phyloP scores from a whole-genome alignment of 495 filamentous ascomycete genomes.

The Hypoxylon fuscum region DNA sequence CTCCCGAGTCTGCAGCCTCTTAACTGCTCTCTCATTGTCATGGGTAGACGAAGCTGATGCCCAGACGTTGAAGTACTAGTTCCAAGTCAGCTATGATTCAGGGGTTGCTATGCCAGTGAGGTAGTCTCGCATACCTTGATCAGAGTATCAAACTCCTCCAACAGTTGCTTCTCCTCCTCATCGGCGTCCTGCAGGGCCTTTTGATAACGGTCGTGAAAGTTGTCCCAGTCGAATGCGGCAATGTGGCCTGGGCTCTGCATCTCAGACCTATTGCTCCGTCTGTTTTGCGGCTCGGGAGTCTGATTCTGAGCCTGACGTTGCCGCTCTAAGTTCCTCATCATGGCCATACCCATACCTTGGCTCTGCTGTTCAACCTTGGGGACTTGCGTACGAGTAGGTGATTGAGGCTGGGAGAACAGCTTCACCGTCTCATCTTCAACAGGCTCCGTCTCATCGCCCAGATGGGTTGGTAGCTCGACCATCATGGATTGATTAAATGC shows the following conservation, averaged over 20 bases:
- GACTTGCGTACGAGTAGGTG: slow-evolving; percentile 43
- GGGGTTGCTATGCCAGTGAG: slow-evolving; percentile 20
- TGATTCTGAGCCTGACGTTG: slow-evolving; percentile 37
- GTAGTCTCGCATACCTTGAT: slow-evolving; percentile 59
- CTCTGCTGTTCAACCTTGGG: slow-evolving; percentile 56
- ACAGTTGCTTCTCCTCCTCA: slow-evolving; percentile 66
- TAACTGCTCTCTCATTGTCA: slow-evolving; percentile 74
- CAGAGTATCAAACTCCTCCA: slow-evolving; percentile 69
- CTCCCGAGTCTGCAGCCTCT: slow-evolving; percentile 79
- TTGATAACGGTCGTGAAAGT: slow-evolving; percentile 70
- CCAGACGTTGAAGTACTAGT: slow-evolving; percentile 76
- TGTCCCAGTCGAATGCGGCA: slow-evolving; percentile 69
- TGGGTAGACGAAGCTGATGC: slow-evolving; percentile 68
- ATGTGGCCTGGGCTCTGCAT: slow-evolving; percentile 56
- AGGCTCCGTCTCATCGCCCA: slow-evolving; percentile 31
- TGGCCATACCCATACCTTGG: slow-evolving; percentile 13
- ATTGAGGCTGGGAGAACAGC: slow-evolving; percentile 39
- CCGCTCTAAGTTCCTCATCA: slow-evolving; percentile 27
- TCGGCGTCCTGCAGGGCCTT: slow-evolving; percentile 67
- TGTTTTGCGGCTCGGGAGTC: slow-evolving; percentile 43
- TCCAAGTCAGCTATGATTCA: slow-evolving; percentile 12
- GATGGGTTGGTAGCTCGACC: slow-evolving; percentile 42
- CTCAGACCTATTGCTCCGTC: slow-evolving; percentile 43
- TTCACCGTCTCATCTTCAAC: slow-evolving; percentile 36
- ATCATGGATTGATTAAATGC: slow-evolving; percentile 44